A percentile compares a stretch with the other conserved stretches of the same genome.
Conservation (phyloP, 495 filamentous ascomycete species). For the Aeminium ludgeri region DNA sequence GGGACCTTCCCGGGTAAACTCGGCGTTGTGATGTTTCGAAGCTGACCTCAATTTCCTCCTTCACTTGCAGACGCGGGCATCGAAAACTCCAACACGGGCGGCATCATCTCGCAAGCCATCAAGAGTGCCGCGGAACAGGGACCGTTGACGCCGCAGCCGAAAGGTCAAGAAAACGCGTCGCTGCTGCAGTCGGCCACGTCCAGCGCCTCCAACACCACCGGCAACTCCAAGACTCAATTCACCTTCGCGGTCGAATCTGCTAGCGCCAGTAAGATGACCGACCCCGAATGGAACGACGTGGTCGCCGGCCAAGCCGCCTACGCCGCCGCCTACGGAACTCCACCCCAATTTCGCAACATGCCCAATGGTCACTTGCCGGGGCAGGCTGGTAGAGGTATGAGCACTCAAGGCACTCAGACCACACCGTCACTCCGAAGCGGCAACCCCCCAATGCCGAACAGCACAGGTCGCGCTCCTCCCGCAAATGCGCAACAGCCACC, state of each 20-base stretch:
- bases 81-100: conserved; percentile 26
- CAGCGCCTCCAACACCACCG: conserved; percentile 25
- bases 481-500: neutral
- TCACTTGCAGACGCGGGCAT: conserved; percentile 3
- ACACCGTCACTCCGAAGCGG: conserved; percentile 34
- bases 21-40: neutral
- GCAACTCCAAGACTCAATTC: conserved; percentile 61
- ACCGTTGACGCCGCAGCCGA: conserved; percentile 33
- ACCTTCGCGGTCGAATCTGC: conserved; percentile 81
- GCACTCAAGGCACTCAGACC: conserved; percentile 48
- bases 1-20: no score
- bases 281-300: conserved; percentile 14
- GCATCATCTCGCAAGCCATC: conserved; percentile 81
- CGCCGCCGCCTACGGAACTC: neutral
- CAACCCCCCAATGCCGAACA: conserved; percentile 21
- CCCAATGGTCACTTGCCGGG: neutral
- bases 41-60: neutral
- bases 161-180: conserved; percentile 42
- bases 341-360: neutral
- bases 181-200: conserved; percentile 11
- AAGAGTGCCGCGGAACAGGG: conserved; percentile 61
- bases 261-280: conserved; percentile 43
- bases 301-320: neutral
- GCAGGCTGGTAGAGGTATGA: conserved; percentile 21
- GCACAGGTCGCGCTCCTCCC: conserved; percentile 1